Base-by-base conservation (phyloP, 1,284 basidiomycete species). In the Kwoniella shivajii region DNA sequence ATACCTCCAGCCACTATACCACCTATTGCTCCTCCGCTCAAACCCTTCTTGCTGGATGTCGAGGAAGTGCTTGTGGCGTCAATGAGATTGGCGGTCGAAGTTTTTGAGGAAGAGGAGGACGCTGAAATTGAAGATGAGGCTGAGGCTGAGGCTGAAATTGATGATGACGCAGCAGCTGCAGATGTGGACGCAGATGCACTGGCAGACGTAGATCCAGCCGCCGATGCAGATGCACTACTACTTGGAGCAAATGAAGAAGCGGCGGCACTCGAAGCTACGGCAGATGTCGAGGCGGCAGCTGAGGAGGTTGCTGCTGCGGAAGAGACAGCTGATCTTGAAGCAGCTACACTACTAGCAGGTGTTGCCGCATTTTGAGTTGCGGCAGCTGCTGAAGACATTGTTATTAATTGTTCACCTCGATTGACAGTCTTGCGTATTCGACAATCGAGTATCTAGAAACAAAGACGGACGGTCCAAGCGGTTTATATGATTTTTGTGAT, bases 1-100 rank as follows among this genome's bases (percentile, higher is more conserved):
- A 71, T 60, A 18, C 68, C 76, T 26, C 72, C 75, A 2, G 48
- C 54, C 3, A 68, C 74, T 36, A 78, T 75, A 16, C 69, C 76
- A 4, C 74, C 76, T 18, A 77, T 78, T 1, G 68, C 71, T 4
- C 71, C 68, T 37, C 64, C 59, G 27, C 65, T 65, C 27, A 75
- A 30, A 1, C 63, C 60, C 2, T 59, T 55, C 29, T 39, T 58
- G n/a, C 38, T 26, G 14, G 34, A 50, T 18, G 59, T 56, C 13
- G 58, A 54, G 11, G 56, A 36, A 10, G 51, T 51, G 3, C 51
- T 34, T 10, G 69, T 54, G 11, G 65, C 30, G n/a, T 53, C 44
- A 36, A 55, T 48, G 41, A 54, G 37, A 30, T 45, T 18, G 9
- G 48, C 49, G 3, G 58, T 38, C 26, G 27, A 5, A 31, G 30